These are phyloP conservation scores for Mucor velutinosus DNA, from an alignment of 371 early-diverging fungal genomes.

Conservation along the genomic window DNA sequence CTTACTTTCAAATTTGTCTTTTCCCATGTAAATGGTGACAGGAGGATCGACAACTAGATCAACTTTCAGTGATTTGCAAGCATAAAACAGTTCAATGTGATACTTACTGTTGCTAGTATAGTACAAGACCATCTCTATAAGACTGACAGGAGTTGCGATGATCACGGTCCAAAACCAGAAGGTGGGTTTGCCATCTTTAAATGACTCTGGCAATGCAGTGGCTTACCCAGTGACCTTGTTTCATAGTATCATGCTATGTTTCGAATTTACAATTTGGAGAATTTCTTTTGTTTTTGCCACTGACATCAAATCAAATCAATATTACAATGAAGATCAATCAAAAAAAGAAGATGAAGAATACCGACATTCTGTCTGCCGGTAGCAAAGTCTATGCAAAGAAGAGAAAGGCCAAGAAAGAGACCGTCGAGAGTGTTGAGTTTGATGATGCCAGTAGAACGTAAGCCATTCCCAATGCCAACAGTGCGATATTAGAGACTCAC, in stretches of 20 bases:
- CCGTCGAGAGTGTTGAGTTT: slow-evolving; percentile 65
- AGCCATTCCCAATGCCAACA: not conserved
- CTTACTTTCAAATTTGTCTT: slow-evolving; percentile 94
- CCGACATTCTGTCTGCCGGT: slow-evolving; percentile 67
- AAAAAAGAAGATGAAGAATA: slow-evolving; percentile 48
- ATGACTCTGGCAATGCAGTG: not conserved
- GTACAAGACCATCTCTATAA: slow-evolving; percentile 22
- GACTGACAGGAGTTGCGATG: not conserved
- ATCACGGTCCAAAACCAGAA: not conserved
- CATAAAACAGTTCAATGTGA: not conserved
- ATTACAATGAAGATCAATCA: slow-evolving; percentile 11
- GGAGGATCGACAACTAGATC: slow-evolving; percentile 70
- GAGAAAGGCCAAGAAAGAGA: slow-evolving; percentile 64
- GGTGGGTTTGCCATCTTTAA: not conserved
- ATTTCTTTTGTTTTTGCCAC: slow-evolving; percentile 1
- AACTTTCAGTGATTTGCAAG: not conserved
- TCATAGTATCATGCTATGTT: not conserved
- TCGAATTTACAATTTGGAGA: not conserved
- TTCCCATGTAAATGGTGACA: slow-evolving; percentile 93
- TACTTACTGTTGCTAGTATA: slow-evolving; percentile 27
- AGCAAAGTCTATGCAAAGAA: slow-evolving; percentile 73
- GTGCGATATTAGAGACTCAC: not conserved
- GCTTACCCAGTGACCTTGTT: slow-evolving; percentile 12
- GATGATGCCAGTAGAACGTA: slow-evolving; percentile 67
- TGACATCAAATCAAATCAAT: not conserved